These are phyloP conservation scores for Chlamydomonas eustigma DNA, from an alignment of 139 green algal genomes.

Conservation along the genomic window DNA sequence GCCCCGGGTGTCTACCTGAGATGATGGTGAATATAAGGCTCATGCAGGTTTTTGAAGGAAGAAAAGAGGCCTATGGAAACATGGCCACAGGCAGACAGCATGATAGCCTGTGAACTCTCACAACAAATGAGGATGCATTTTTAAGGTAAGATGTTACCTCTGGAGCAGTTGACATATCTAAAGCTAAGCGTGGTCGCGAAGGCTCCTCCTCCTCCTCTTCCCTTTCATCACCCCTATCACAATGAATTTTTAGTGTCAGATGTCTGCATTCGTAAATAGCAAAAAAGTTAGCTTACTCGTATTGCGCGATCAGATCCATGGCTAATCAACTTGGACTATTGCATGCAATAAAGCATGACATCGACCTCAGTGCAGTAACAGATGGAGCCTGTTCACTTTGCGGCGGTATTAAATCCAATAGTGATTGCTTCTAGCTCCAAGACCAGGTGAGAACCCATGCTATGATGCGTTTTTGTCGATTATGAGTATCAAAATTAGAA, in stretches of 20 bases:
- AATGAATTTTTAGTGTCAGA: too few species aligned
- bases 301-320: conserved; percentile 27
- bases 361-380: too few species aligned
- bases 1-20: conserved; percentile 54
- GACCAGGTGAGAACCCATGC: too few species aligned
- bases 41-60: background rate
- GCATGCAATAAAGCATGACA: too few species aligned
- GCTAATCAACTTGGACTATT: too few species aligned
- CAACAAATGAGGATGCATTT: conserved; percentile 19
- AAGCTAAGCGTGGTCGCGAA: background rate
- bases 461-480: too few species aligned
- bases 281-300: conserved; percentile 15
- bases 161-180: conserved; percentile 4
- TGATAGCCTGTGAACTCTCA: conserved; percentile 17
- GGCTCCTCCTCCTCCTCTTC: background rate
- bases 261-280: too few species aligned
- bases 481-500: too few species aligned
- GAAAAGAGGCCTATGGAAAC: background rate
- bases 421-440: too few species aligned
- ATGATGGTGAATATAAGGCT: background rate
- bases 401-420: too few species aligned
- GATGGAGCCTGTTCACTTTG: too few species aligned
- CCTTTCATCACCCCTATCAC: background rate
- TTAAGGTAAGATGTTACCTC: background rate
- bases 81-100: background rate